A percentile compares a stretch with the other conserved stretches of the same genome.
Evolutionary conservation across 2,329 filamentous ascomycete genomes (phyloP).

Genomic region (Chaetomium sp.): DNA sequence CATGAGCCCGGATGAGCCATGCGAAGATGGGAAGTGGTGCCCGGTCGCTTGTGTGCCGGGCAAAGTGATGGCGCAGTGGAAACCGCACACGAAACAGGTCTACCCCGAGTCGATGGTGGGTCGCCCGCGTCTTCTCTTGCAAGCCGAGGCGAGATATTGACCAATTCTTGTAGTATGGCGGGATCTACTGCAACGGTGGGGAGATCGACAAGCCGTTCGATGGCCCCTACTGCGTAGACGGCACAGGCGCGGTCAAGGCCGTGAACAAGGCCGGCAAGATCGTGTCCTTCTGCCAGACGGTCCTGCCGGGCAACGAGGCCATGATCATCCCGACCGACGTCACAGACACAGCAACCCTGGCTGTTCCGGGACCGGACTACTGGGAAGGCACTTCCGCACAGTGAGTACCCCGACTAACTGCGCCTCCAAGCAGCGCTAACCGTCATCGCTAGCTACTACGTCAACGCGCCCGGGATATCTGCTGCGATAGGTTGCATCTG

Average conservation of each 20-base stretch:
- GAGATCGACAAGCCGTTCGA: slow-evolving; percentile 70
- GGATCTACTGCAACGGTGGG: slow-evolving; percentile 71
- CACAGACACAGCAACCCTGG: slow-evolving; percentile 57
- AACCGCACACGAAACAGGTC: slow-evolving; percentile 67
- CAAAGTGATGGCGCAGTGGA: slow-evolving; percentile 79
- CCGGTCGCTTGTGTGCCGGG: slow-evolving; percentile 76
- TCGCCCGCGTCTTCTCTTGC: slow-evolving; percentile 24
- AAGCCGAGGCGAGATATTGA: slow-evolving; percentile 19
- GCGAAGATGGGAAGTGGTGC: slow-evolving; percentile 68
- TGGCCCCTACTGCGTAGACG: slow-evolving; percentile 69
- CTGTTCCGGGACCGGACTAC: slow-evolving; percentile 70
- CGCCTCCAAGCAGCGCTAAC: slow-evolving; percentile 26
- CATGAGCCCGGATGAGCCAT: slow-evolving; percentile 73
- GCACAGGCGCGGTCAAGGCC: slow-evolving; percentile 65
- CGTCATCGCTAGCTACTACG: slow-evolving; percentile 61
- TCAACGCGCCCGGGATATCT: slow-evolving; percentile 70
- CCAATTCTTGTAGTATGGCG: slow-evolving; percentile 62
- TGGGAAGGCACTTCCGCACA: slow-evolving; percentile 75
- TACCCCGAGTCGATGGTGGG: slow-evolving; percentile 74
- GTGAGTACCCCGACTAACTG: slow-evolving; percentile 50
- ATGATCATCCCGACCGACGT: slow-evolving; percentile 82
- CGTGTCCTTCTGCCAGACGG: slow-evolving; percentile 77
- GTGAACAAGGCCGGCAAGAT: slow-evolving; percentile 65
- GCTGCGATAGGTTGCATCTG: slow-evolving; percentile 68
- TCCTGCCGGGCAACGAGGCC: slow-evolving; percentile 75